These are phyloP conservation scores for Tetratostichococcus sp. DNA, from an alignment of 139 green algal species.

Conservation along the genomic window DNA sequence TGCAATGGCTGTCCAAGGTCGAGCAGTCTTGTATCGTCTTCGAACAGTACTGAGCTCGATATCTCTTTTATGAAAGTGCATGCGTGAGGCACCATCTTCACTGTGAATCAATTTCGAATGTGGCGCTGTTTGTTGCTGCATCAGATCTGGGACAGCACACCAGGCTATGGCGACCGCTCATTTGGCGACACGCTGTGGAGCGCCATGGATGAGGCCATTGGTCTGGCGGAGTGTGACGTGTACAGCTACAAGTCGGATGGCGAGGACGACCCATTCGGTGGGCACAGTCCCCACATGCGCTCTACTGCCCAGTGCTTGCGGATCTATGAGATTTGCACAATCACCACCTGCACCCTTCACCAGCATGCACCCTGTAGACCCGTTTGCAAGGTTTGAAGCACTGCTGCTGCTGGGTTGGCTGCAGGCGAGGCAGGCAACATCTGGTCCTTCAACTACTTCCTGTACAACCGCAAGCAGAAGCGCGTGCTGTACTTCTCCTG, in stretches of 20 bases:
- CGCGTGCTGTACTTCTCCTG: slow-evolving; percentile 84
- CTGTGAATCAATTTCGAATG: not conserved
- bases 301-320: too few species aligned
- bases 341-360: too few species aligned
- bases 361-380: too few species aligned
- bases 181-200: slow-evolving; percentile 88
- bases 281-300: too few species aligned
- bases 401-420: not conserved
- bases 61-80: too few species aligned
- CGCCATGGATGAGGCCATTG: slow-evolving; percentile 87
- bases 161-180: slow-evolving; percentile 62
- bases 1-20: too few species aligned
- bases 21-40: not conserved
- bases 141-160: slow-evolving; percentile 83
- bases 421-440: slow-evolving; percentile 73
- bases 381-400: too few species aligned
- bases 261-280: slow-evolving; percentile 81
- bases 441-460: slow-evolving; percentile 98
- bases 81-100: not conserved
- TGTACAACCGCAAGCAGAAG: slow-evolving; percentile 96
- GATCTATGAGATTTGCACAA: too few species aligned
- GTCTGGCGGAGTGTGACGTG: slow-evolving; percentile 88
- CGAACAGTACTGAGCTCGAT: too few species aligned
- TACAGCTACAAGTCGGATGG: slow-evolving; percentile 87
- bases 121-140: not conserved